These are phyloP conservation scores for Cladosporium oxysporum DNA, from an alignment of 2,329 filamentous ascomycete species.

Conservation along the genomic window DNA sequence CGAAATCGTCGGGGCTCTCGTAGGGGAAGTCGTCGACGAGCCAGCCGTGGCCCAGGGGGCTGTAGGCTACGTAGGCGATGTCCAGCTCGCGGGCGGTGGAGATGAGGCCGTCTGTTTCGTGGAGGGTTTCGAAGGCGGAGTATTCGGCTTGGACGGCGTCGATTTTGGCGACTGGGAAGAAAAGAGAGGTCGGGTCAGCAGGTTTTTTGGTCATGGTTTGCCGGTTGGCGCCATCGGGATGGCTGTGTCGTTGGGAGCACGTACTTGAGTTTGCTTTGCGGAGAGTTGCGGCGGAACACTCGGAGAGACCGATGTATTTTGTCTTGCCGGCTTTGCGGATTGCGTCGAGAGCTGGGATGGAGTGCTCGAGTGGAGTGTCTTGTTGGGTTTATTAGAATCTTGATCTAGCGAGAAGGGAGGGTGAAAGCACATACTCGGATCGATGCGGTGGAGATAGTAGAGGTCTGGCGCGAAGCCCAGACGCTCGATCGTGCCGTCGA, in stretches of 20 bases:
- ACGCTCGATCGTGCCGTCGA: conserved; percentile 52
- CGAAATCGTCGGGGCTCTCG: conserved; percentile 26
- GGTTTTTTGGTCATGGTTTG: background rate
- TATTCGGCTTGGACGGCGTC: conserved; percentile 57
- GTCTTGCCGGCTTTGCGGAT: conserved; percentile 56
- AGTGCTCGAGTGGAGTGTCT: conserved; percentile 48
- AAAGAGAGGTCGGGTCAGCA: background rate
- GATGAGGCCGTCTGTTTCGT: conserved; percentile 38
- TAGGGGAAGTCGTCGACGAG: conserved; percentile 52
- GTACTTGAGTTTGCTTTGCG: conserved; percentile 41
- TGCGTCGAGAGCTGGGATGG: conserved; percentile 49
- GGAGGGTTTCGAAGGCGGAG: conserved; percentile 43
- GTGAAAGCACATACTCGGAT: conserved; percentile 31
- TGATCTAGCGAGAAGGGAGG: background rate
- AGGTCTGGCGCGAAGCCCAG: conserved; percentile 50
- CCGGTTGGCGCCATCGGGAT: too few relatives aligned
- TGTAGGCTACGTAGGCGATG: conserved; percentile 70
- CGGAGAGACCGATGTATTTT: conserved; percentile 55
- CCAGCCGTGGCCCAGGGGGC: conserved; percentile 64
- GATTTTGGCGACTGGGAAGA: conserved; percentile 42
- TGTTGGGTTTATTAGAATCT: conserved; percentile 32
- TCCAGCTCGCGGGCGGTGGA: conserved; percentile 51
- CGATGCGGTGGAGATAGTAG: conserved; percentile 47
- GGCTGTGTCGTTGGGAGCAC: background rate
- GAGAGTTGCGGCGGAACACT: conserved; percentile 53